Percentiles rank a stretch among this genome's conserved stretches.
Evolutionary conservation across 345 rosid species (phyloP).

Genomic region (Carallia pectinifolia): DNA sequence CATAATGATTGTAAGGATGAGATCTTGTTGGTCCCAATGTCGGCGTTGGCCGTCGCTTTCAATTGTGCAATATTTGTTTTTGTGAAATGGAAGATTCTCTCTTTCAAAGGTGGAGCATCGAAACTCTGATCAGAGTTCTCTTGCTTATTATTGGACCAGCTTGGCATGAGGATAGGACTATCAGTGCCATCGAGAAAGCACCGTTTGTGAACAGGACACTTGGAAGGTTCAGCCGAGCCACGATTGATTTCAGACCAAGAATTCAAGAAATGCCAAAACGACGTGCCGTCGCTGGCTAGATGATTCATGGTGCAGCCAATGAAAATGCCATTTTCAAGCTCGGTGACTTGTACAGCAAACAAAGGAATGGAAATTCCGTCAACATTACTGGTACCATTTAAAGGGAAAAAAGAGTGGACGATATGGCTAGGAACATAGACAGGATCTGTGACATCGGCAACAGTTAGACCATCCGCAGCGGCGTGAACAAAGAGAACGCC

Average conservation of each 20-base stretch:
- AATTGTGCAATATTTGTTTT: slow-evolving; percentile 29
- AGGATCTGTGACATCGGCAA: slow-evolving; percentile 23
- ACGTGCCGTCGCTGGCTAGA: slow-evolving; percentile 29
- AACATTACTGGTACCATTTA: slow-evolving; percentile 31
- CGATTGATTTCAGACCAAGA: slow-evolving; percentile 43
- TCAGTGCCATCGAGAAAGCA: slow-evolving; percentile 9
- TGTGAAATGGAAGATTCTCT: slow-evolving; percentile 36
- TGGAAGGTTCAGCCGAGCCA: slow-evolving; percentile 7
- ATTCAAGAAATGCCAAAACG: slow-evolving; percentile 49
- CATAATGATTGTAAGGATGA: slow-evolving; percentile 46
- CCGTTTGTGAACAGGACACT: slow-evolving; percentile 14
- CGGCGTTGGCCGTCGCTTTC: slow-evolving; percentile 41
- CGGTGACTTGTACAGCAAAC: slow-evolving; percentile 46
- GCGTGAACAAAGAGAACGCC: slow-evolving; percentile 42
- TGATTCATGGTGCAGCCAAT: slow-evolving; percentile 44
- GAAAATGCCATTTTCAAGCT: slow-evolving; percentile 44
- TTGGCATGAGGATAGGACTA: slow-evolving; percentile 19
- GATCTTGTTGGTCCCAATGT: slow-evolving; percentile 22
- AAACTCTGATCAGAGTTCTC: not conserved
- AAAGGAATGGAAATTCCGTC: slow-evolving; percentile 36
- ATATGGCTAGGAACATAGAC: slow-evolving; percentile 24
- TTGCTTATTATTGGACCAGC: not conserved
- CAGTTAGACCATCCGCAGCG: slow-evolving; percentile 22
- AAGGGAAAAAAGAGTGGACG: slow-evolving; percentile 40
- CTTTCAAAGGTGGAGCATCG: slow-evolving; percentile 2